Base-by-base conservation (phyloP, 768 basidiomycete genomes). In the Daedaleopsis nitida region DNA sequence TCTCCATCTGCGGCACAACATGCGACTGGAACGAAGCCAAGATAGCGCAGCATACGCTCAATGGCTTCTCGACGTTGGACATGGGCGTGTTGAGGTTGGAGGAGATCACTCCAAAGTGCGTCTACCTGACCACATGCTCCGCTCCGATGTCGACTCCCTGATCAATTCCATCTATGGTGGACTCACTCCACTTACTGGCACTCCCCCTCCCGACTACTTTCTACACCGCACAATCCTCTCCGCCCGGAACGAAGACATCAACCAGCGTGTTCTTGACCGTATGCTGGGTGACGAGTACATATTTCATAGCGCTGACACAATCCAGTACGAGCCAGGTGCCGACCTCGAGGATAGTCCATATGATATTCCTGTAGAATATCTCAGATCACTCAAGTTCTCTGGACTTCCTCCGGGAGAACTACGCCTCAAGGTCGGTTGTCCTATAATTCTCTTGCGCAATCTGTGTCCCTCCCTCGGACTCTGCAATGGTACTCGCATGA, bases 361-460 rank as follows among this genome's bases (percentile, higher is more conserved):
- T n/a, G n/a, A n/a, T n/a, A n/a, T n/a, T n/a, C 5, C 68, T 65
- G 42, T 52, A 70, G 2, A 57, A 70, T 39, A 65, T 32, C 27
- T 32, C 27, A 3, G 69, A 37, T 17, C 5, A n/a, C 74, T 84
- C 19, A 71, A 72, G 34, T 60, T 71, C 6, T 68, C 75, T 44
- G 74, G 76, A 10, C 68, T 83, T 47, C 82, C 82, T 1, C 70
- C 23, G 72, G 57, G 48, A n/a, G 8, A 59, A 5, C 52, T 66
- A 17, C 50, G 12, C 6, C 35, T 63, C 8, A 68, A 68, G 50
- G n/a, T 32, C 2, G 66, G 58, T 2, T 64, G 75, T 53, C 66
- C 78, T 6, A 45, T 83, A 0, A 82, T 83, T 60, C 60, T 83
- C 0, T 66, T 84, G 0, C 52, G 77, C 0, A 83, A 85, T 64